A percentile compares a stretch with the other conserved stretches of the same genome.
Evolutionary conservation across 371 early-diverging fungal genomes (phyloP).

Genomic region (Quaeritorhiza haematococci): DNA sequence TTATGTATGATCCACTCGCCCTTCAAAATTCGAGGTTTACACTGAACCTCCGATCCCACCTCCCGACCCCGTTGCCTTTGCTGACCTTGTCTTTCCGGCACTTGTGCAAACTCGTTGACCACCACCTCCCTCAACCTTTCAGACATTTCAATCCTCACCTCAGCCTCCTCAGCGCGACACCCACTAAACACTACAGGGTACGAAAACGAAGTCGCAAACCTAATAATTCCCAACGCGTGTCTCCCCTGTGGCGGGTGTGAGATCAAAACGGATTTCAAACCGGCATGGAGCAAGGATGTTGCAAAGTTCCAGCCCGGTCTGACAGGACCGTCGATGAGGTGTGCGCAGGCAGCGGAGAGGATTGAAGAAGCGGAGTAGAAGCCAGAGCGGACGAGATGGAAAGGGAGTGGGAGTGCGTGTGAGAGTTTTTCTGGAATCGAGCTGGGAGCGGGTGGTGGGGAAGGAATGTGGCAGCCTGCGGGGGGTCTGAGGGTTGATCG

Average conservation of each 20-base stretch:
- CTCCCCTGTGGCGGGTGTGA: constrained; percentile 21
- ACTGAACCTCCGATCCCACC: neutral
- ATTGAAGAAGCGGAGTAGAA: constrained; percentile 1
- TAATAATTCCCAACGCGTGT: constrained; percentile 22
- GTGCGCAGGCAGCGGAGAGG: constrained; percentile 4
- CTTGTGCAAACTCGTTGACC: neutral
- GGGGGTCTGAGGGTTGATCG: too few species aligned
- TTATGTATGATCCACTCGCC: constrained; percentile 23
- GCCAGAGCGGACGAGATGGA: constrained; percentile 14
- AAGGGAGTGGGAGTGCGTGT: constrained; percentile 21
- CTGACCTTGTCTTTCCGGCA: too few species aligned
- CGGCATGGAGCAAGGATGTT: constrained; percentile 12
- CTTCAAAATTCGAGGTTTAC: neutral
- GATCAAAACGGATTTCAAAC: constrained; percentile 1
- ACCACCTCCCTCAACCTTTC: neutral
- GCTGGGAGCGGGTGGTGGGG: constrained; percentile 13
- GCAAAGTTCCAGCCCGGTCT: constrained; percentile 14
- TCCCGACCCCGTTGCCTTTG: neutral
- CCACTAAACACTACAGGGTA: constrained; percentile 6
- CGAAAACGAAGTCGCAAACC: constrained; percentile 8
- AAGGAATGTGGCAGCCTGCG: too few species aligned
- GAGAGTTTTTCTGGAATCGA: constrained; percentile 12
- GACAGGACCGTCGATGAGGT: constrained; percentile 12
- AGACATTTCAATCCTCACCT: neutral
- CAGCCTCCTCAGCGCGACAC: neutral